A percentile compares a stretch with the other conserved stretches of the same genome.
Evolutionary conservation across 2,329 filamentous ascomycete species (phyloP).

Genomic region (Sordariomycetes sp.): DNA sequence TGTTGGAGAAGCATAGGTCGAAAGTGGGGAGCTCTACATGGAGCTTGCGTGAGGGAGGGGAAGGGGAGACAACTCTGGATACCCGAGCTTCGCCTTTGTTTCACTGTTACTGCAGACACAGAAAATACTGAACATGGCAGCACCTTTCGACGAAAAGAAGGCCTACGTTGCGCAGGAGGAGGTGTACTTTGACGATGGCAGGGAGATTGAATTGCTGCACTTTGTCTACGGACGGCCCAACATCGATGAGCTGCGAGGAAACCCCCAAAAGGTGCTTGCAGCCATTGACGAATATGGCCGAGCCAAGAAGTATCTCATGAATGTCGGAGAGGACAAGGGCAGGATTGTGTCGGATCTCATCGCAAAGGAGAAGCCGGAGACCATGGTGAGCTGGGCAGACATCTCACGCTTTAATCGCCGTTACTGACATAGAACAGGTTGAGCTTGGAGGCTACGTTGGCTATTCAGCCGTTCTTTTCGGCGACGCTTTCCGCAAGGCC

Average conservation of each 20-base stretch:
- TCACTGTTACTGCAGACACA: background rate
- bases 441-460: slow-evolving; percentile 77
- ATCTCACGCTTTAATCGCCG: background rate
- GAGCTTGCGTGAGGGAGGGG: background rate
- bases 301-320: slow-evolving; percentile 67
- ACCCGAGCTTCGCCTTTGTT: background rate
- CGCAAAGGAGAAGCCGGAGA: slow-evolving; percentile 51
- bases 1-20: too few relatives aligned
- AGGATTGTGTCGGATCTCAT: slow-evolving; percentile 63
- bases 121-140: background rate
- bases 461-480: slow-evolving; percentile 73
- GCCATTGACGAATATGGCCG: slow-evolving; percentile 58
- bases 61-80: background rate
- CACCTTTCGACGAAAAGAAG: slow-evolving; percentile 23
- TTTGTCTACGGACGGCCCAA: slow-evolving; percentile 56
- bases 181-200: slow-evolving; percentile 55
- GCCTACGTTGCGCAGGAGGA: slow-evolving; percentile 32
- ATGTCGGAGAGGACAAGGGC: slow-evolving; percentile 68
- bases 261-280: slow-evolving; percentile 53
- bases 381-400: slow-evolving; percentile 39
- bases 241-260: slow-evolving; percentile 53
- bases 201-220: slow-evolving; percentile 64
- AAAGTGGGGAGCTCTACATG: background rate
- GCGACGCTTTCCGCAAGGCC: slow-evolving; percentile 50
- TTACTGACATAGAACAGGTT: slow-evolving; percentile 26